phyloP scores from a whole-genome alignment of 2,329 filamentous ascomycete species.

The Fusarium acutatum region DNA sequence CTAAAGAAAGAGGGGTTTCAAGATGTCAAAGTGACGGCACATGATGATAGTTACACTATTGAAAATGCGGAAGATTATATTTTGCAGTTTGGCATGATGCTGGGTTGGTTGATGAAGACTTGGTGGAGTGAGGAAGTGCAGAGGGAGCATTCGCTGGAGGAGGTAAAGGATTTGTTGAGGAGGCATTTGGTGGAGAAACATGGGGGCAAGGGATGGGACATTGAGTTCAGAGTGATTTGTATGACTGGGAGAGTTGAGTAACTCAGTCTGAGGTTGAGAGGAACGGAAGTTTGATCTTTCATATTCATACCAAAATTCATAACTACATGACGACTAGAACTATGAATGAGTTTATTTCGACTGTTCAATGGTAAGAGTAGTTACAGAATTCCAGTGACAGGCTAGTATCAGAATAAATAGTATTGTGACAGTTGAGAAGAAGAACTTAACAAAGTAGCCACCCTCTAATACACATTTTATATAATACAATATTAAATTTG shows the following conservation, averaged over 20 bases:
- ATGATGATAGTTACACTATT: conserved; percentile 39
- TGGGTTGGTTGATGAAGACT: conserved; percentile 48
- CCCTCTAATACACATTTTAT: neutral
- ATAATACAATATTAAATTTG: neutral
- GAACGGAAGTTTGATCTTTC: neutral
- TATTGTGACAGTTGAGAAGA: neutral
- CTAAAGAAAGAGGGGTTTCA: conserved; percentile 49
- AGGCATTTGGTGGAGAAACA: conserved; percentile 53
- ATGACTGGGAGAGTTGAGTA: conserved; percentile 38
- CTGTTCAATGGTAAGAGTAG: neutral
- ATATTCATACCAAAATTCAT: rapidly evolving
- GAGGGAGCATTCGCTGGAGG: conserved; percentile 47
- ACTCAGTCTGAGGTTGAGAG: too few relatives aligned
- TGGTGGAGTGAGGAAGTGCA: conserved; percentile 53
- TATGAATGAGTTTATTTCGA: too few relatives aligned
- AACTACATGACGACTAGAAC: neutral
- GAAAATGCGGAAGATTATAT: conserved; percentile 49
- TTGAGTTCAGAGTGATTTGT: conserved; percentile 38
- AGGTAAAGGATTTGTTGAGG: conserved; percentile 48
- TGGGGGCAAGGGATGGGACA: conserved; percentile 38
- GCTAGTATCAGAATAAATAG: neutral
- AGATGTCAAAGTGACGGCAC: conserved; percentile 48
- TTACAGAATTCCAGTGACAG: neutral
- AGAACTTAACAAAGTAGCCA: neutral
- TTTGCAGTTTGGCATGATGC: conserved; percentile 48